Base-by-base conservation (phyloP, 192 early-diverging fungal species). In the Phycomyces blakesleeanus region DNA sequence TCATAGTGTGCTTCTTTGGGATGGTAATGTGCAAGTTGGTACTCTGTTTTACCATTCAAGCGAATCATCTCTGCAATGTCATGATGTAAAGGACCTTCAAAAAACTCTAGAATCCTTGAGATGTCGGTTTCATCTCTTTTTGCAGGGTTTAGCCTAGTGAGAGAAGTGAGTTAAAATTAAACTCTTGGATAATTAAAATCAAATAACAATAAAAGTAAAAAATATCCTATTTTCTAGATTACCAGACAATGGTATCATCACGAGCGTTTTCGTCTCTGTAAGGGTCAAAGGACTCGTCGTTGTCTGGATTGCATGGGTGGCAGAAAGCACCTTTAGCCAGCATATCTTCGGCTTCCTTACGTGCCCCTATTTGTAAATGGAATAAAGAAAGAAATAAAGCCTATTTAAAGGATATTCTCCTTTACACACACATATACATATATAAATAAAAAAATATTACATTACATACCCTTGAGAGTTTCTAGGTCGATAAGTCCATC, bases 171-270 rank as follows among this genome's bases (percentile, higher is more conserved):
- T 10, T 14, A 41, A 14, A 10, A 14, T 14, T 10, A 6, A 41
- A 6, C 6, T 6, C 40, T 14, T 10, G 14, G 40, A 41, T 6
- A 41, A 14, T 10, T 6, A 41, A 14, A 41, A 14, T 10, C 8
- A 41, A 14, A 41, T 6, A 41, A 14, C 6, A 41, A 41, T 6
- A 41, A 14, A 41, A 18, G 11, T n/a, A 47, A 18, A 47, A 18
- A 47, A 47, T 47, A 34, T 34, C 29, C 18, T 3, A n/a, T n/a
- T n/a, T n/a, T n/a, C n/a, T n/a, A n/a, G n/a, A 2, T 24, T 66
- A 72, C 79, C 80, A 82, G 39, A 79, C 68, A 24, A 78, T 77
- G 10, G 68, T 66, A 49, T 82, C 80, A n/a, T 78, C 80, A 18
- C 80, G 69, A 18, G 80, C 80, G n/a, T 67, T 77, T 3, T 64